Evolutionary conservation across 2,329 filamentous ascomycete genomes (phyloP).

Genomic region (Colletotrichum sp.): DNA sequence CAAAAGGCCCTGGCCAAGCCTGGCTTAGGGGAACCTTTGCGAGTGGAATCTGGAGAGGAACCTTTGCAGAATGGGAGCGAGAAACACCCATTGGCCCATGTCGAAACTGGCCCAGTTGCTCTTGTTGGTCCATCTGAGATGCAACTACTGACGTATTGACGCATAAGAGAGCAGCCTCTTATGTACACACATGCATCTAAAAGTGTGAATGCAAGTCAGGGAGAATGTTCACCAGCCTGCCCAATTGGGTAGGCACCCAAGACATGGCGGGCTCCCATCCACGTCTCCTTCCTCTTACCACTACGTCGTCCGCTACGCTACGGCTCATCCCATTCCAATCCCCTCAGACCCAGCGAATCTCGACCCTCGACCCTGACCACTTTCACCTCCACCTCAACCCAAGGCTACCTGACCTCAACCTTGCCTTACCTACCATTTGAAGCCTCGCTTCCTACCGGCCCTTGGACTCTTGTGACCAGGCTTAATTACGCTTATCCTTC

Average conservation of each 20-base stretch:
- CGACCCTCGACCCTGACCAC: not conserved
- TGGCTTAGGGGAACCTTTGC: not conserved
- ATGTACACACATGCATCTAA: not conserved
- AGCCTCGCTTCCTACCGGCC: not conserved
- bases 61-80: not conserved
- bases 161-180: not conserved
- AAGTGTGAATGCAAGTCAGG: not conserved
- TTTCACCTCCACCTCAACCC: not conserved
- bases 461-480: not conserved
- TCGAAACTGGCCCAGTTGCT: not conserved
- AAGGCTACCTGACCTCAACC: not conserved
- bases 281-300: not conserved
- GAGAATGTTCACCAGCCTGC: not conserved
- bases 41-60: not conserved
- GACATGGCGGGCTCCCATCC: not conserved
- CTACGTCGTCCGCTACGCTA: not conserved
- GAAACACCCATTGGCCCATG: not conserved
- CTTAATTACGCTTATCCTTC: not conserved
- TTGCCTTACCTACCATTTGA: not conserved
- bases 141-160: not conserved
- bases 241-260: slow-evolving; percentile 12
- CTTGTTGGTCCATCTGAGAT: not conserved
- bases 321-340: not conserved
- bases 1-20: slow-evolving; percentile 10
- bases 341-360: not conserved